Evolutionary conservation across 345 rosid genomes (phyloP).

Genomic region (Citrus mangshanensis): DNA sequence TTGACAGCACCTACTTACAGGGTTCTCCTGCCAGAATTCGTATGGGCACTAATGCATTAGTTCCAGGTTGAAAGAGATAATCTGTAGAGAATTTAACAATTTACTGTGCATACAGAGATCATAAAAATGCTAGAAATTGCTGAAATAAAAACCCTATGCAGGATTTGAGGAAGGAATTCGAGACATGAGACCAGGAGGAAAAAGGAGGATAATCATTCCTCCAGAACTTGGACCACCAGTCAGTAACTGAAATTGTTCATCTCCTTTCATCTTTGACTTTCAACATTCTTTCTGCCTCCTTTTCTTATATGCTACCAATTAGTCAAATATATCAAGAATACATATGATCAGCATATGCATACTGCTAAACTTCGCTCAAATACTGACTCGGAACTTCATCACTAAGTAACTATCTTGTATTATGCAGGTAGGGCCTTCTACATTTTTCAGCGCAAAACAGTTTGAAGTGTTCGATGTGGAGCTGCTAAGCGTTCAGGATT

Average conservation of each 20-base stretch:
- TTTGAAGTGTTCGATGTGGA: constrained; percentile 94
- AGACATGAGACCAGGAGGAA: constrained; percentile 93
- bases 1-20: constrained; percentile 87
- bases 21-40: constrained; percentile 89
- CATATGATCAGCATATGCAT: background rate
- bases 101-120: background rate
- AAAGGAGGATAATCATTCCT: constrained; percentile 90
- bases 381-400: background rate
- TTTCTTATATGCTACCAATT: background rate
- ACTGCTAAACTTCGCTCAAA: background rate
- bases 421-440: constrained; percentile 88
- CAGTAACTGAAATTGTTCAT: constrained; percentile 25
- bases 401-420: background rate
- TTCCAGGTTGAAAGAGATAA: constrained; percentile 58
- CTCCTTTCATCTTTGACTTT: background rate
- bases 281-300: background rate
- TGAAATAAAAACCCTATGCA: constrained; percentile 27
- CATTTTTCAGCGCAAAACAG: constrained; percentile 94
- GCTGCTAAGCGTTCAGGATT: constrained; percentile 64
- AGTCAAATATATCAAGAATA: background rate
- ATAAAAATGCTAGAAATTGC: background rate
- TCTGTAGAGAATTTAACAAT: background rate
- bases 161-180: constrained; percentile 91
- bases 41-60: constrained; percentile 81
- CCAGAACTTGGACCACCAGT: constrained; percentile 99